Conservation (phyloP, 23 red algal species). For the Cyanidioschyzon merolae region DNA sequence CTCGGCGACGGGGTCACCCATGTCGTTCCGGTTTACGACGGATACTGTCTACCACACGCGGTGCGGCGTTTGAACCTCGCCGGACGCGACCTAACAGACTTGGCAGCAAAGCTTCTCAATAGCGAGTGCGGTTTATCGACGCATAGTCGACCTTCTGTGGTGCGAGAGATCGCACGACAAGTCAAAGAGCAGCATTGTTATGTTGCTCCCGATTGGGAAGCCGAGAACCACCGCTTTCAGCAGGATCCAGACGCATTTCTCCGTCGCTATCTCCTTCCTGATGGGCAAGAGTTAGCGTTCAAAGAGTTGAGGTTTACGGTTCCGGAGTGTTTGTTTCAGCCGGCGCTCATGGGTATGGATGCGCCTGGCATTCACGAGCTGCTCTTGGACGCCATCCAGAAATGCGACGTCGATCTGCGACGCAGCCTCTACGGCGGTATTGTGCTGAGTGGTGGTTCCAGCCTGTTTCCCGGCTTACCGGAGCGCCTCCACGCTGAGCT, state of each 20-base stretch:
- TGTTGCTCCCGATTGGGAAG: constrained; percentile 10
- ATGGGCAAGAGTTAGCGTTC: constrained; percentile 13
- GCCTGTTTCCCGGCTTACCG: constrained; percentile 18
- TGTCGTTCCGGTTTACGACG: constrained; percentile 29
- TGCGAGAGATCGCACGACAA: constrained; percentile 22
- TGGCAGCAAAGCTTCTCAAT: constrained; percentile 11
- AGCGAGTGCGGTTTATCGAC: background rate
- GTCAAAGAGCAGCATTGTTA: constrained; percentile 19
- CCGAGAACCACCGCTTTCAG: constrained; percentile 1
- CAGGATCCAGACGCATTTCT: background rate
- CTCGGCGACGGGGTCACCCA: constrained; percentile 26
- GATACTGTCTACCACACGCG: constrained; percentile 28
- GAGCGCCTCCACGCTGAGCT: constrained; percentile 21
- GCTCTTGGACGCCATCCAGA: constrained; percentile 1
- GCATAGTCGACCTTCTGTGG: constrained; percentile 6
- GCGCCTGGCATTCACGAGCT: constrained; percentile 22
- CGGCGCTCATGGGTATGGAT: constrained; percentile 20
- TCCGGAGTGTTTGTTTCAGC: constrained; percentile 20
- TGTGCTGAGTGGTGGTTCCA: constrained; percentile 20
- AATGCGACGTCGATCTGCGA: constrained; percentile 27
- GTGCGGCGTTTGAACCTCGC: constrained; percentile 21
- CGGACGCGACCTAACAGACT: constrained; percentile 28
- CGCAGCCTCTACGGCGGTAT: constrained; percentile 11
- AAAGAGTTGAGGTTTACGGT: constrained; percentile 4
- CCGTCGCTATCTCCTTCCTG: constrained; percentile 12